Evolutionary conservation across 140 eudicot genomes (phyloP).

Genomic region (Bidens hawaiensis): DNA sequence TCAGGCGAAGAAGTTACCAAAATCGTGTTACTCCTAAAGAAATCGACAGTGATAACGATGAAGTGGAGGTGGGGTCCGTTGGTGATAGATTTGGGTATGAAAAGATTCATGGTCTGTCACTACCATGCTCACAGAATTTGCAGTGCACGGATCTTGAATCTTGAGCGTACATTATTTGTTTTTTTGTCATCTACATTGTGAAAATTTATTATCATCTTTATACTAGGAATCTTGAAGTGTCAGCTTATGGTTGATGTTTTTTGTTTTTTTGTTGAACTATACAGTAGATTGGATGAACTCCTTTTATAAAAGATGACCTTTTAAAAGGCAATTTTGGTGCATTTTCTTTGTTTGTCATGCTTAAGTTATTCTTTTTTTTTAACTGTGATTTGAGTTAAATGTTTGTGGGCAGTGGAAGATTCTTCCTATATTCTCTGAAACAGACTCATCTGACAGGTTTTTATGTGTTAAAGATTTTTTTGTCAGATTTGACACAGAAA

Average conservation of each 20-base stretch:
- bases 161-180: slow-evolving; percentile 19
- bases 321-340: slow-evolving; percentile 11
- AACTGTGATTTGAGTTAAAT: slow-evolving; percentile 2
- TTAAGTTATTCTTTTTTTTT: slow-evolving; percentile 2
- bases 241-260: slow-evolving; percentile 25
- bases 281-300: slow-evolving; percentile 19
- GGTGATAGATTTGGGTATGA: slow-evolving; percentile 42
- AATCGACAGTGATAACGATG: slow-evolving; percentile 39
- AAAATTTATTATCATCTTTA: slow-evolving; percentile 24
- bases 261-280: slow-evolving; percentile 3
- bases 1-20: slow-evolving; percentile 35
- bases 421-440: not conserved
- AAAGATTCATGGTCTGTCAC: slow-evolving; percentile 29
- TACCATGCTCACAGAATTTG: slow-evolving; percentile 44
- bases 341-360: slow-evolving; percentile 7
- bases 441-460: not conserved
- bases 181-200: slow-evolving; percentile 16
- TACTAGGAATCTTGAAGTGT: slow-evolving; percentile 29
- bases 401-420: slow-evolving; percentile 15
- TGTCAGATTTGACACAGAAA: not conserved
- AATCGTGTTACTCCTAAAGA: slow-evolving; percentile 28
- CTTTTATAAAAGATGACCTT: too few species aligned
- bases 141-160: slow-evolving; percentile 48
- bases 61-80: slow-evolving; percentile 36
- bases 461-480: not conserved